These are phyloP conservation scores for Tolypocladium endophyticum DNA, from an alignment of 2,329 filamentous ascomycete species.

Conservation along the genomic window DNA sequence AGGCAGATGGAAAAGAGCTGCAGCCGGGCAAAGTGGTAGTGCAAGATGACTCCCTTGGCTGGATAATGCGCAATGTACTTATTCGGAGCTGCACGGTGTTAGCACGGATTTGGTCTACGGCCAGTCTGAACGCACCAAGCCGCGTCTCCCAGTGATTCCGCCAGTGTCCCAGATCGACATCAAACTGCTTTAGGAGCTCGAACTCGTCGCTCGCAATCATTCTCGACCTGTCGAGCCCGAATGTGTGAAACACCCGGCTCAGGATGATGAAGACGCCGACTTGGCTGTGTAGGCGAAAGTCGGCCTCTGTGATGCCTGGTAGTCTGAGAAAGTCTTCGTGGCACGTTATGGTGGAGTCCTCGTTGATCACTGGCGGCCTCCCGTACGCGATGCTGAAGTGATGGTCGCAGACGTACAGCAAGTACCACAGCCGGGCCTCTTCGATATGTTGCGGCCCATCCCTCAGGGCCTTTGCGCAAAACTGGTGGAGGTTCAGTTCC, in stretches of 20 bases:
- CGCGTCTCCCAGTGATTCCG: slow-evolving; percentile 23
- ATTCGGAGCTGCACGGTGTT: slow-evolving; percentile 24
- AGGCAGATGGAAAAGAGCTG: slow-evolving; percentile 39
- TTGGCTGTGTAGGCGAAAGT: slow-evolving; percentile 47
- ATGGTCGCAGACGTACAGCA: slow-evolving; percentile 55
- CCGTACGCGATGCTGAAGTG: slow-evolving; percentile 54
- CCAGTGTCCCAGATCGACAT: slow-evolving; percentile 23
- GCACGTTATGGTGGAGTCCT: slow-evolving; percentile 44
- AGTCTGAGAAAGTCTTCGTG: slow-evolving; percentile 43
- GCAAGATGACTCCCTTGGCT: slow-evolving; percentile 35
- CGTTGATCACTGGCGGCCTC: slow-evolving; percentile 47
- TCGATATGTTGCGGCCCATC: slow-evolving; percentile 38
- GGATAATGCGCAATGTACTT: slow-evolving; percentile 36
- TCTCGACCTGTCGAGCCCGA: slow-evolving; percentile 41
- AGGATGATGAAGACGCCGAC: slow-evolving; percentile 50
- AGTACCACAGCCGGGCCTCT: slow-evolving; percentile 49
- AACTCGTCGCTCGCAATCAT: slow-evolving; percentile 21
- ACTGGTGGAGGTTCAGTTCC: slow-evolving; percentile 45
- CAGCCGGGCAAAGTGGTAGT: slow-evolving; percentile 39
- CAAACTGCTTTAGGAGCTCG: slow-evolving; percentile 15
- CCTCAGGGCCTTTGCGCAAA: slow-evolving; percentile 34
- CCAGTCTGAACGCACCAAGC: slow-evolving; percentile 11
- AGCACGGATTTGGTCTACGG: background rate
- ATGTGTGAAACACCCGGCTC: slow-evolving; percentile 45
- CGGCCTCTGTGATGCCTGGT: slow-evolving; percentile 38